Percentiles rank a stretch among this genome's conserved stretches.
These are phyloP conservation scores for Yamadazyma sp. DNA, from an alignment of 805 yeast genomes.

Conservation along the genomic window DNA sequence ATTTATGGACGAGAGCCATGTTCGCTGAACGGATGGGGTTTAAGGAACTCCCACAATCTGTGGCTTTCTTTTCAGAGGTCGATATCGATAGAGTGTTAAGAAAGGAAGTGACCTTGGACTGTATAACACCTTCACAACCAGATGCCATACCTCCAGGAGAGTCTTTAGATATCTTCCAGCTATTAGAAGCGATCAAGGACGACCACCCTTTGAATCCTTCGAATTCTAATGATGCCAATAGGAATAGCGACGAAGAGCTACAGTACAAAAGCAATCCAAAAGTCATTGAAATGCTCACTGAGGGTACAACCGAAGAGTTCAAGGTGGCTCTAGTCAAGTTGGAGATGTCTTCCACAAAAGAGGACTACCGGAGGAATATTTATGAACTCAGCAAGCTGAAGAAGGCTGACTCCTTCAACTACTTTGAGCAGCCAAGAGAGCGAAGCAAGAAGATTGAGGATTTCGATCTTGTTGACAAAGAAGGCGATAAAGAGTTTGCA, in stretches of 20 bases:
- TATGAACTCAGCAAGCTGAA: constrained; percentile 17
- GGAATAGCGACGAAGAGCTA: constrained; percentile 5
- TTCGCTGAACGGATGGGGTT: constrained; percentile 92
- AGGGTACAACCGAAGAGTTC: constrained; percentile 17
- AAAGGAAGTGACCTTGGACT: constrained; percentile 89
- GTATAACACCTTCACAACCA: constrained; percentile 87
- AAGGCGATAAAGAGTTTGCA: too few species aligned
- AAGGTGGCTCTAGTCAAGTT: constrained; percentile 25
- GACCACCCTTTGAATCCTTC: constrained; percentile 17
- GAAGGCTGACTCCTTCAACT: background rate
- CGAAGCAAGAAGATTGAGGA: background rate
- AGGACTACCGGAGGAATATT: constrained; percentile 26
- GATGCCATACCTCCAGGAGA: constrained; percentile 76
- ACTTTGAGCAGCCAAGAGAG: background rate
- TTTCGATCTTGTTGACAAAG: too few species aligned
- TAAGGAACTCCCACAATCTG: constrained; percentile 84
- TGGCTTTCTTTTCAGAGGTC: constrained; percentile 93
- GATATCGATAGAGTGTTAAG: constrained; percentile 87
- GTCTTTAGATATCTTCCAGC: constrained; percentile 56
- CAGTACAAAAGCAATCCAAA: constrained; percentile 16
- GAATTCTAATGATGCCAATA: constrained; percentile 4
- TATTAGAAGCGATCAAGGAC: constrained; percentile 43
- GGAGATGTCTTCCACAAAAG: constrained; percentile 26
- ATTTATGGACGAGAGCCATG: constrained; percentile 95
- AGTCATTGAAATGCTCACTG: constrained; percentile 28